Evolutionary conservation across 2,329 filamentous ascomycete species (phyloP).

Genomic region (Paecilomyces niveus): DNA sequence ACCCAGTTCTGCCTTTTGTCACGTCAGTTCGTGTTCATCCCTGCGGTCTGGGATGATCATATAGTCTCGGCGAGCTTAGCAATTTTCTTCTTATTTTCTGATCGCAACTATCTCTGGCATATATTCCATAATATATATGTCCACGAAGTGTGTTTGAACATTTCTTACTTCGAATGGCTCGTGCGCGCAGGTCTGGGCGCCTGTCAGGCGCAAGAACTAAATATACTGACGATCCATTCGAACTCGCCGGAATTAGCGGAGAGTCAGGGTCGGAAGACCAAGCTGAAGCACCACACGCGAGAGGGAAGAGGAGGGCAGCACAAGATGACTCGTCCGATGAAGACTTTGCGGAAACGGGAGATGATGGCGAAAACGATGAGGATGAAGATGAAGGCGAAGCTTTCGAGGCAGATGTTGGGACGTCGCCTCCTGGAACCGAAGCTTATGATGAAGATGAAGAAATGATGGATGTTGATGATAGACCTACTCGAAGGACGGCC

Average conservation of each 20-base stretch:
- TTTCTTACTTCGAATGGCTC: constrained; percentile 2
- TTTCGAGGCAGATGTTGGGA: constrained; percentile 7
- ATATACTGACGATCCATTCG: constrained; percentile 31
- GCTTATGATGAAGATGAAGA: constrained; percentile 5
- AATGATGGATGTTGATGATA: neutral
- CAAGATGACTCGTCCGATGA: constrained; percentile 24
- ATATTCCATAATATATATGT: neutral
- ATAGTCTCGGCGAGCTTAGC: neutral
- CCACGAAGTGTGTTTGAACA: neutral
- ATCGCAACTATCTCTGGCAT: neutral
- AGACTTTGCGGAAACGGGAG: constrained; percentile 22
- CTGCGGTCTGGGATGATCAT: neutral
- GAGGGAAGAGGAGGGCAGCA: constrained; percentile 8
- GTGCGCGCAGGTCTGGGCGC: constrained; percentile 28
- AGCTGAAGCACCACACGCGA: constrained; percentile 5
- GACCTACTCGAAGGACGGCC: neutral
- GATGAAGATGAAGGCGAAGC: constrained; percentile 6
- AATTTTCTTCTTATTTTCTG: neutral
- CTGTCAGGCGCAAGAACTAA: constrained; percentile 20
- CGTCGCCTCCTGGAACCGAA: neutral
- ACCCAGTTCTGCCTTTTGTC: neutral
- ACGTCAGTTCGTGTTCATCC: neutral
- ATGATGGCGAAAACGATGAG: constrained; percentile 10
- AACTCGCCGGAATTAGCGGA: constrained; percentile 24
- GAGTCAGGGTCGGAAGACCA: constrained; percentile 17